A percentile compares a stretch with the other conserved stretches of the same genome.
Conservation (phyloP, 768 basidiomycete genomes). For the Termitomyces sp. region DNA sequence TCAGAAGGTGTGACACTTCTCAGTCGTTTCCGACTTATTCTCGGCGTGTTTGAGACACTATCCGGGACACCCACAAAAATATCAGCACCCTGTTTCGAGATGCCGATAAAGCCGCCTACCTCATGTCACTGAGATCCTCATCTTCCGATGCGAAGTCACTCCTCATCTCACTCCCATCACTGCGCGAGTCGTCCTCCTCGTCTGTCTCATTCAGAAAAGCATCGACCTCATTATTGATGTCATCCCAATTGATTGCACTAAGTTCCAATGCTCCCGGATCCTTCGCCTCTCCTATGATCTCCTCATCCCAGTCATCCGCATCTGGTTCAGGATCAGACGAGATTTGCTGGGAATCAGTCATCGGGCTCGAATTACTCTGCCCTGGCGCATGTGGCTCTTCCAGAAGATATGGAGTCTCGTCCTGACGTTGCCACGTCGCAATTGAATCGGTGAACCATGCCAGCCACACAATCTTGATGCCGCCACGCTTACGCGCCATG, state of each 20-base stretch:
- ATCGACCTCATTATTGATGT: conserved; percentile 82
- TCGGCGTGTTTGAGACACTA: conserved; percentile 36
- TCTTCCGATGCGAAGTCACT: conserved; percentile 44
- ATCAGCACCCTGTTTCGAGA: neutral
- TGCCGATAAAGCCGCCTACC: conserved; percentile 15
- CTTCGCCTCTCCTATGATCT: conserved; percentile 24
- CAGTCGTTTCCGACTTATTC: conserved; percentile 57
- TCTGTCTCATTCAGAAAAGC: conserved; percentile 81
- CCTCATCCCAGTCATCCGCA: conserved; percentile 60
- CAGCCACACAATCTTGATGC: conserved; percentile 80
- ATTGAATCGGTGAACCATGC: conserved; percentile 88
- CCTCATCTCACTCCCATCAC: conserved; percentile 37
- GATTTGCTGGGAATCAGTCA: conserved; percentile 38
- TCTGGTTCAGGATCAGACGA: conserved; percentile 67
- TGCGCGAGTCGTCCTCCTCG: conserved; percentile 45
- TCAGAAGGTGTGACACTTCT: conserved; percentile 72
- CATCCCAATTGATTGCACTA: conserved; percentile 71
- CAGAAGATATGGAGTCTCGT: conserved; percentile 72
- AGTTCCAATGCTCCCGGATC: conserved; percentile 38
- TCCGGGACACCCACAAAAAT: conserved; percentile 8
- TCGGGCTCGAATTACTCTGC: conserved; percentile 27
- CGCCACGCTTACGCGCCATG: conserved; percentile 67
- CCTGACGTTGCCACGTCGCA: conserved; percentile 80
- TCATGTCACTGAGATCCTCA: conserved; percentile 43
- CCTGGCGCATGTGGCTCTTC: conserved; percentile 46